Conservation (phyloP, 73 alveolate species). For the Stentor roeselii region DNA sequence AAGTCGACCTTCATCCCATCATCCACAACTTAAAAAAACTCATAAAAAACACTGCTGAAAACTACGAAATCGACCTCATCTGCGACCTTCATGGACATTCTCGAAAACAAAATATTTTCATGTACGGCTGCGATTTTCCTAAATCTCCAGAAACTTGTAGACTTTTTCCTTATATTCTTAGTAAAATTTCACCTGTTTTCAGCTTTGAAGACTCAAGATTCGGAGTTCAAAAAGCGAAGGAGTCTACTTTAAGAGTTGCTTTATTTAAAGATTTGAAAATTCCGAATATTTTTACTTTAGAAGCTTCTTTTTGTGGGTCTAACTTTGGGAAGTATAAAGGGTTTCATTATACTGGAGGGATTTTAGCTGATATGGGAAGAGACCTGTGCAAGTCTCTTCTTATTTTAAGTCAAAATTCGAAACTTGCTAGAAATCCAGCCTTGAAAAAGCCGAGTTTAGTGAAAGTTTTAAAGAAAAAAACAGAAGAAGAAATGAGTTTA, state of each 20-base stretch:
- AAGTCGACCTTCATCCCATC: slow-evolving; percentile 81
- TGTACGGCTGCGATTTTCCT: slow-evolving; percentile 70
- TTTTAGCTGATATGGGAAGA: slow-evolving; percentile 74
- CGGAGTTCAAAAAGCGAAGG: slow-evolving; percentile 79
- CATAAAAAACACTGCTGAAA: slow-evolving; percentile 65
- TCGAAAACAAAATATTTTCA: slow-evolving; percentile 84
- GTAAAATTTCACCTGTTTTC: slow-evolving; percentile 73
- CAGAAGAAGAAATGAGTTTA: slow-evolving; percentile 48
- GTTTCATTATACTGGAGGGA: slow-evolving; percentile 63
- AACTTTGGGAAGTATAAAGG: slow-evolving; percentile 70
- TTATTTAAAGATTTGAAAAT: slow-evolving; percentile 81
- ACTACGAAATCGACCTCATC: slow-evolving; percentile 70
- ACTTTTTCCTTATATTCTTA: slow-evolving; percentile 77
- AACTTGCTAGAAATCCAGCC: slow-evolving; percentile 35
- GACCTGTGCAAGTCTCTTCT: slow-evolving; percentile 75
- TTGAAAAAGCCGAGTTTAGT: slow-evolving; percentile 28
- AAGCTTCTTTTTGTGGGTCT: slow-evolving; percentile 90
- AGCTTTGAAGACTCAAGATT: slow-evolving; percentile 67
- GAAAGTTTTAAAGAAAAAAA: slow-evolving; percentile 35
- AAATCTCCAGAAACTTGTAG: slow-evolving; percentile 64
- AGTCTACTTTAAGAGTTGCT: slow-evolving; percentile 93
- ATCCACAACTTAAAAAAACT: slow-evolving; percentile 72
- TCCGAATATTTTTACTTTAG: slow-evolving; percentile 89
- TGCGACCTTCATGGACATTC: slow-evolving; percentile 97
- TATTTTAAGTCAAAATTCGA: slow-evolving; percentile 52